Evolutionary conservation across 768 basidiomycete genomes (phyloP), one percentile per base, ranked within the genome.

Genomic region (Suillus cothurnatus): DNA sequence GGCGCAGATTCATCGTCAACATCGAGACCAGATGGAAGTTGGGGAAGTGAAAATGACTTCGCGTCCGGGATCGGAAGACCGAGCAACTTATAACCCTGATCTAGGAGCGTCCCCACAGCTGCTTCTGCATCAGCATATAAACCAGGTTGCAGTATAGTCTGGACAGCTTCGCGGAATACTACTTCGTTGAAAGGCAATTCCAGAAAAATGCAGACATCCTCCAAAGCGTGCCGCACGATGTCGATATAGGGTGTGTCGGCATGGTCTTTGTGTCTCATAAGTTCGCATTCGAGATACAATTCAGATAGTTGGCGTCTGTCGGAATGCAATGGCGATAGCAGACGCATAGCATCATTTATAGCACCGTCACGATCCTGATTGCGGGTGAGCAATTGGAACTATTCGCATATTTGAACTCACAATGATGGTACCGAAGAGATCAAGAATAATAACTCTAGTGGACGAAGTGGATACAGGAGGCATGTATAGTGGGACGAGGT

Each of bases 391-490:
- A 47, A 47, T 11, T 34, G 6, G 7, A 34, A 34, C 32, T 4
- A 34, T 34, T 34, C 32, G 32, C 6, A 6, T 34, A 34, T 34
- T 34, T 34, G 9, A 34, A 34, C 32, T 34, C 23, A 23, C 23
- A 3, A 53, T 2, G 23, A 41, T 57, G 32, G 61, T 21, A 38
- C 26, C 39, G 19, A 53, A 38, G 31, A 62, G 19, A 38, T 62
- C 61, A 34, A 53, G 53, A 17, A 32, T 50, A n/a, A 62, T 23
- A n/a, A 62, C 50, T 53, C 21, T 62, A 23, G 52, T 53, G 32
- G 28, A 32, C 17, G 47, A 26, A 15, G 61, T 11, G 6, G 49
- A 21, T 1, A 36, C 4, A 6, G 61, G 47, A 55, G 61, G 21
- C n/a, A 21, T 21, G 28, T 17, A 36, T 3, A 19, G 3, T 6